Conservation (phyloP, 2,329 filamentous ascomycete genomes). For the Sporothrix protearum region DNA sequence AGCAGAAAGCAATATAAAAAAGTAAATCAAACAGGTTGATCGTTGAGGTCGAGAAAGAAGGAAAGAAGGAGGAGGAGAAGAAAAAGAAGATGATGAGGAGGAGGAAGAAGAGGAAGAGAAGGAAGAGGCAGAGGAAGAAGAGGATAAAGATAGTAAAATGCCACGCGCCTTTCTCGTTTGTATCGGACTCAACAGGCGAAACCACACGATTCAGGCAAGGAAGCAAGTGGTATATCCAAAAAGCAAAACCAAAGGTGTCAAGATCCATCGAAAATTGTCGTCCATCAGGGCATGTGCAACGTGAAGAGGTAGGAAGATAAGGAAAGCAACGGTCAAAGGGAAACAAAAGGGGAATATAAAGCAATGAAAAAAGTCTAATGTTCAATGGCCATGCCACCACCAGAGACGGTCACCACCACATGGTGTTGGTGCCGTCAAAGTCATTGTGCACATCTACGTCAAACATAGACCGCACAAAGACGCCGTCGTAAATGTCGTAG, state of each 20-base stretch:
- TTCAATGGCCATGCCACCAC: not conserved
- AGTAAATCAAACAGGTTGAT: no score
- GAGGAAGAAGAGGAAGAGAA: not conserved
- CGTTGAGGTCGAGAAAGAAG: no score
- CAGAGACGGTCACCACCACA: not conserved
- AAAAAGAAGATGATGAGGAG: not conserved
- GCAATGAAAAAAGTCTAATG: not conserved
- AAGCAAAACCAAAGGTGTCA: not conserved
- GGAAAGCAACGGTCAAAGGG: slow-evolving; percentile 22
- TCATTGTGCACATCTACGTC: not conserved
- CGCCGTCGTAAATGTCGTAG: not conserved
- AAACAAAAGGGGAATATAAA: not conserved
- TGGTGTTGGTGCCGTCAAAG: not conserved
- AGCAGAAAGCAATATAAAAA: not conserved
- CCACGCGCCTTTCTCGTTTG: not conserved
- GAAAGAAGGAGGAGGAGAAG: not conserved
- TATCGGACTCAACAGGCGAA: not conserved
- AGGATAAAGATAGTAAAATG: not conserved
- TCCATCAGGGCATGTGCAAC: not conserved
- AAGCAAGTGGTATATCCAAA: not conserved
- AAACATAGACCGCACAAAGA: slow-evolving; percentile 17
- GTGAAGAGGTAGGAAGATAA: slow-evolving; percentile 21
- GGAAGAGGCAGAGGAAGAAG: not conserved
- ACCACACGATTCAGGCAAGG: not conserved
- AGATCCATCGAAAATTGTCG: not conserved